Evolutionary conservation across 306 rosid species (phyloP).

Genomic region (Mucuna pruriens): DNA sequence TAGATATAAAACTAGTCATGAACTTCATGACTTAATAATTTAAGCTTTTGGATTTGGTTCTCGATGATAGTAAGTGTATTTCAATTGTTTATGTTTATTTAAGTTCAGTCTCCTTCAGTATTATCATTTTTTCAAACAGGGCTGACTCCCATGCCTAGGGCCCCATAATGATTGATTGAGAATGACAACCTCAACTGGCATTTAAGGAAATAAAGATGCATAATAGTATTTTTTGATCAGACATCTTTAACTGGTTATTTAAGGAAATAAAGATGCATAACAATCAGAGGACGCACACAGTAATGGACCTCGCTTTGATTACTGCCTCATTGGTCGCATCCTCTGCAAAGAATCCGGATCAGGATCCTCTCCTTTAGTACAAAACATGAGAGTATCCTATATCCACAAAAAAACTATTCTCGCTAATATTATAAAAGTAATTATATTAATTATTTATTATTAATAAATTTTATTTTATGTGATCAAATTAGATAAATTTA

Average conservation of each 20-base stretch:
- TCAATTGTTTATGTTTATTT: not conserved
- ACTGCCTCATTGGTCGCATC: no score
- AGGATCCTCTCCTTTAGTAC: no score
- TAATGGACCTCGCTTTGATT: no score
- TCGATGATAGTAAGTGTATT: not conserved
- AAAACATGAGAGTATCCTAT: no score
- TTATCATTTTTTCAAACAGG: no score
- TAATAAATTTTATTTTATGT: no score
- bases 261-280: not conserved
- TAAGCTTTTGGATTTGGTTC: not conserved
- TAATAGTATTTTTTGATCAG: not conserved
- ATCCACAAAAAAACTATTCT: no score
- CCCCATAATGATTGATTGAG: not conserved
- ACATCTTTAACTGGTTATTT: not conserved
- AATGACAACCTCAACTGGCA: not conserved
- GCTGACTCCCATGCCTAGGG: not conserved
- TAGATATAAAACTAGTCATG: not conserved
- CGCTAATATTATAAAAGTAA: no score
- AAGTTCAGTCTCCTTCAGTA: not conserved
- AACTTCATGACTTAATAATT: not conserved
- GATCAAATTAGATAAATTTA: no score
- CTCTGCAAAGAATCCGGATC: no score
- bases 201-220: not conserved
- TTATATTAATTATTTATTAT: no score
- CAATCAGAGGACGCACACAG: no score